These are phyloP conservation scores for Fusarium kyushuense DNA, from an alignment of 2,329 filamentous ascomycete species.

Conservation along the genomic window DNA sequence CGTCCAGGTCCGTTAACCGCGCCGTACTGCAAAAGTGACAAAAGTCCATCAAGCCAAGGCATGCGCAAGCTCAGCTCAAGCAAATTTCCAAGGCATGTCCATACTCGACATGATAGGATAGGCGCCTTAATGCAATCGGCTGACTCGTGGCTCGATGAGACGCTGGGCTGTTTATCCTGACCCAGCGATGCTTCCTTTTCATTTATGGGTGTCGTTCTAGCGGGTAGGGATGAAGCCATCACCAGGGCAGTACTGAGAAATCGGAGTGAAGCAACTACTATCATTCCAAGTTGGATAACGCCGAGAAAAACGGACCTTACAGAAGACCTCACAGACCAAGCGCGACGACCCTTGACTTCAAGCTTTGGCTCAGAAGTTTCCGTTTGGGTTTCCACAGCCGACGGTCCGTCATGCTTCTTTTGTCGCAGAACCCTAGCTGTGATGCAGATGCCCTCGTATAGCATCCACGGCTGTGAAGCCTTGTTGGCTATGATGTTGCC, in stretches of 20 bases:
- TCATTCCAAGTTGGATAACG: constrained; percentile 66
- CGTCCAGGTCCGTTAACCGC: constrained; percentile 79
- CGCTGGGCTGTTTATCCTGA: constrained; percentile 42
- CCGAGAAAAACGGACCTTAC: constrained; percentile 66
- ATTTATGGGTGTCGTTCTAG: constrained; percentile 55
- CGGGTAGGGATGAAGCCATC: constrained; percentile 75
- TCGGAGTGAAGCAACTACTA: constrained; percentile 72
- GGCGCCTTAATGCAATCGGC: constrained; percentile 63
- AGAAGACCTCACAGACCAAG: constrained; percentile 59
- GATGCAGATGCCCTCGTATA: constrained; percentile 88
- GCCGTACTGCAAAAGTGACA: constrained; percentile 82
- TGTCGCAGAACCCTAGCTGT: constrained; percentile 61
- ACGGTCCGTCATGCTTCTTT: constrained; percentile 44
- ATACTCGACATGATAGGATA: constrained; percentile 81
- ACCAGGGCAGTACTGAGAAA: constrained; percentile 73
- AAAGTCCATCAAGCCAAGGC: constrained; percentile 86
- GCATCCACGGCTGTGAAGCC: constrained; percentile 86
- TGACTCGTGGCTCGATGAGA: constrained; percentile 25
- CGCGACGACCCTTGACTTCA: constrained; percentile 30
- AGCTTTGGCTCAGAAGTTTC: constrained; percentile 24
- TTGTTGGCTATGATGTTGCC: constrained; percentile 84
- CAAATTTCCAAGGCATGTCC: constrained; percentile 78
- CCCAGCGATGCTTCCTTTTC: constrained; percentile 41
- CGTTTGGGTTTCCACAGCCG: constrained; percentile 28
- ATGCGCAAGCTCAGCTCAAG: constrained; percentile 82